Percentiles rank a stretch among this genome's conserved stretches.
phyloP scores from a whole-genome alignment of 148 eudicot species.

The Camellia lanceoleosa region DNA sequence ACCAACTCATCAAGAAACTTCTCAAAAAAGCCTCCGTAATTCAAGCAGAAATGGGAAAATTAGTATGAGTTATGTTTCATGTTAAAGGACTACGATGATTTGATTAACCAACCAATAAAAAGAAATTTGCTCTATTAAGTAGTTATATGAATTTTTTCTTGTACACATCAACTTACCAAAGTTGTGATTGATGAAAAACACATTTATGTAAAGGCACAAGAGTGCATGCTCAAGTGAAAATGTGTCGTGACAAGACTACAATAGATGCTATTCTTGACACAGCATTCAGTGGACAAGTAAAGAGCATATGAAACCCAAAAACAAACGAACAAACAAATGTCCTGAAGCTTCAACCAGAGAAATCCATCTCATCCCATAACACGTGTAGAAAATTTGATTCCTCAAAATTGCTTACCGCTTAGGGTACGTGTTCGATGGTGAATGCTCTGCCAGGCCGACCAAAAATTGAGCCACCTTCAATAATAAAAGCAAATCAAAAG shows the following conservation, averaged over 20 bases:
- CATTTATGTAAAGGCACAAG: not conserved
- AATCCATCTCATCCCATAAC: not conserved
- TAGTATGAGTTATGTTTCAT: not conserved
- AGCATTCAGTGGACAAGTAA: not conserved
- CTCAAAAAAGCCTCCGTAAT: not conserved
- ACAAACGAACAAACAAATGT: not conserved
- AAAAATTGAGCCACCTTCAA: slow-evolving; percentile 79
- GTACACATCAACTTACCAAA: not conserved
- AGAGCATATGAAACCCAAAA: not conserved
- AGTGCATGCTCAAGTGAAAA: slow-evolving; percentile 2
- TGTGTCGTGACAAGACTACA: not conserved
- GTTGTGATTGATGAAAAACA: not conserved
- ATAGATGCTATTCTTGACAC: not conserved
- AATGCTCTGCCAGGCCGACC: slow-evolving; percentile 86
- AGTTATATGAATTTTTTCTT: not conserved
- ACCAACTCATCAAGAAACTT: not conserved
- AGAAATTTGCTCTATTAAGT: not conserved
- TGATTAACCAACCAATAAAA: not conserved
- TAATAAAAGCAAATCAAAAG: slow-evolving; percentile 10
- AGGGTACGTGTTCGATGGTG: slow-evolving; percentile 56
- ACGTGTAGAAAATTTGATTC: not conserved
- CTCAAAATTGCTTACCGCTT: slow-evolving; percentile 40
- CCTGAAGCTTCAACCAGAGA: not conserved
- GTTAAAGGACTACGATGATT: too few relatives aligned
- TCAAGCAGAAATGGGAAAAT: not conserved